Evolutionary conservation across 495 filamentous ascomycete species (phyloP).

Genomic region (Penicillium silybi): DNA sequence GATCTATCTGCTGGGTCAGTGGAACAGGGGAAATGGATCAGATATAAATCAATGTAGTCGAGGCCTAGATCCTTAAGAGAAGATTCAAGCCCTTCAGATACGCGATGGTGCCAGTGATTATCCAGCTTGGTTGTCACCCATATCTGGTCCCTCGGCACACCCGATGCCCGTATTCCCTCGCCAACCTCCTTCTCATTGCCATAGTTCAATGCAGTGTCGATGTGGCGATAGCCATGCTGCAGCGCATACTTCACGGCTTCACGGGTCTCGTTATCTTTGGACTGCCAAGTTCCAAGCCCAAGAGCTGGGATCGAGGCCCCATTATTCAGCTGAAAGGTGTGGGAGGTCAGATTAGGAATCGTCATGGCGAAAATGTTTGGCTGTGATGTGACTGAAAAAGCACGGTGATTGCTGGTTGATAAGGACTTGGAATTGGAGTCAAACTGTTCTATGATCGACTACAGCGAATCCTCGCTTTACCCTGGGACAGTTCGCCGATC

Average conservation of each 20-base stretch:
- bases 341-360: neutral
- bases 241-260: constrained; percentile 42
- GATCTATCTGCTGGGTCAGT: constrained; percentile 25
- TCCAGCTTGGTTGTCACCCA: constrained; percentile 73
- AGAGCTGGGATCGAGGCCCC: constrained; percentile 37
- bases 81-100: constrained; percentile 44
- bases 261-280: constrained; percentile 32
- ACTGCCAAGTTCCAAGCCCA: constrained; percentile 35
- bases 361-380: neutral
- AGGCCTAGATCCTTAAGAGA: constrained; percentile 56
- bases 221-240: constrained; percentile 59
- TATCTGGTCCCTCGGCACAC: constrained; percentile 57
- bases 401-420: neutral
- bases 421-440: neutral
- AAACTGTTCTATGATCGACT: neutral
- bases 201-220: constrained; percentile 71
- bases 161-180: constrained; percentile 53
- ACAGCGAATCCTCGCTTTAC: neutral
- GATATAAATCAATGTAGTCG: constrained; percentile 67
- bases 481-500: neutral
- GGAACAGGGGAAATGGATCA: constrained; percentile 62
- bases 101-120: constrained; percentile 36
- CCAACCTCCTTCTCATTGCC: constrained; percentile 66
- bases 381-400: neutral
- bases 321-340: constrained; percentile 29